Conservation (phyloP, 495 filamentous ascomycete species). For the Cenococcum geophilum region DNA sequence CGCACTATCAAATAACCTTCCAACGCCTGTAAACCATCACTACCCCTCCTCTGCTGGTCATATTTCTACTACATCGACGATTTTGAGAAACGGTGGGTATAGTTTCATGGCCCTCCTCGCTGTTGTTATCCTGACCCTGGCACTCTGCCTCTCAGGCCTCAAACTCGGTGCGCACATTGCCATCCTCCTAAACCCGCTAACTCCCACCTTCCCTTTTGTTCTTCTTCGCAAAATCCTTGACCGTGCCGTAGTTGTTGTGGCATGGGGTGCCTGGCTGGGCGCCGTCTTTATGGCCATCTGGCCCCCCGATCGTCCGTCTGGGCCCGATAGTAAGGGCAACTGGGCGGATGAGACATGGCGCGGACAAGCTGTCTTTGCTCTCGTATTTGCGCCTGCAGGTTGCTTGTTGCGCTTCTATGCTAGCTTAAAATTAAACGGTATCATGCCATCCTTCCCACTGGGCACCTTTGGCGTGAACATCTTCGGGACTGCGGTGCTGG, state of each 20-base stretch:
- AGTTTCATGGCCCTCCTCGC: conserved; percentile 73
- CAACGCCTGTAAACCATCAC: conserved; percentile 43
- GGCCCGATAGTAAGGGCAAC: conserved; percentile 27
- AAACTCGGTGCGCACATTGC: conserved; percentile 74
- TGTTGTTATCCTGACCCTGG: conserved; percentile 61
- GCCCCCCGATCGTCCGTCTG: conserved; percentile 57
- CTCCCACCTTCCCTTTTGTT: conserved; percentile 52
- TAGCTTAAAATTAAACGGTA: conserved; percentile 60
- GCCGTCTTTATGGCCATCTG: conserved; percentile 67
- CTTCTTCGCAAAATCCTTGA: conserved; percentile 59
- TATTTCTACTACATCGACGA: conserved; percentile 18
- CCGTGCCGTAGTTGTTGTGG: conserved; percentile 54
- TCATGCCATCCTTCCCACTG: conserved; percentile 67
- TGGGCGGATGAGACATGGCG: conserved; percentile 59
- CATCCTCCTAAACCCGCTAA: conserved; percentile 50
- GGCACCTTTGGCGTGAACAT: conserved; percentile 88
- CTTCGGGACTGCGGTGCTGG: conserved; percentile 59
- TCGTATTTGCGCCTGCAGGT: conserved; percentile 81
- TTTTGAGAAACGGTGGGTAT: conserved; percentile 65
- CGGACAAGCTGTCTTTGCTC: conserved; percentile 63
- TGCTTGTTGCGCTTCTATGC: conserved; percentile 69
- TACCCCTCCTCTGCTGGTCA: conserved; percentile 19
- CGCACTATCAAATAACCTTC: conserved; percentile 70
- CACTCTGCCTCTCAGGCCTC: conserved; percentile 62
- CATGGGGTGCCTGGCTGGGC: conserved; percentile 69